These are phyloP conservation scores for Tolypocladium paradoxum DNA, from an alignment of 2,329 filamentous ascomycete species.

Conservation along the genomic window DNA sequence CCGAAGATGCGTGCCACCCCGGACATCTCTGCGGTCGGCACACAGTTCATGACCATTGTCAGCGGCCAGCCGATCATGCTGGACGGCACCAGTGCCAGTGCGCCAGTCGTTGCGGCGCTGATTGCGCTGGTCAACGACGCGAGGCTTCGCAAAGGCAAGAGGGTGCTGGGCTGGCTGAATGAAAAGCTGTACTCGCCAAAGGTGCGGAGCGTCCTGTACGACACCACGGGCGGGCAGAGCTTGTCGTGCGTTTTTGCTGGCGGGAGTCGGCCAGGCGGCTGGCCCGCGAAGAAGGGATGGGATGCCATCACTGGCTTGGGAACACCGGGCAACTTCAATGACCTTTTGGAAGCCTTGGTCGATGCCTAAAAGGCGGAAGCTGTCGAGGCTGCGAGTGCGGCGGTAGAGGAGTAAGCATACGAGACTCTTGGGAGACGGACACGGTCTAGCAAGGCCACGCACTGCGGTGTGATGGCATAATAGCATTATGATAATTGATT, in stretches of 20 bases:
- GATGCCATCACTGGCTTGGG: conserved; percentile 41
- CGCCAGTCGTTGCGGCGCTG: conserved; percentile 43
- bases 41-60: conserved; percentile 36
- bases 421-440: background rate
- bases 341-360: conserved; percentile 23
- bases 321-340: conserved; percentile 30
- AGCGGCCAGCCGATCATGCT: conserved; percentile 16
- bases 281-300: conserved; percentile 33
- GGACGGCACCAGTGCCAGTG: conserved; percentile 38
- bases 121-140: conserved; percentile 44
- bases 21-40: conserved; percentile 44
- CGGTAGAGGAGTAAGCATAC: background rate
- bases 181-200: conserved; percentile 30
- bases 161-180: conserved; percentile 43
- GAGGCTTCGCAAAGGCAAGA: conserved; percentile 35
- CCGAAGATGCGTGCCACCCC: conserved; percentile 35
- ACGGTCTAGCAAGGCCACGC: background rate
- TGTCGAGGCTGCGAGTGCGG: background rate
- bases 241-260: conserved; percentile 27
- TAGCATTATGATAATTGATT: background rate
- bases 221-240: conserved; percentile 30
- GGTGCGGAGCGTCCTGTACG: conserved; percentile 26
- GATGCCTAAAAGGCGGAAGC: conserved; percentile 4
- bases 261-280: conserved; percentile 25
- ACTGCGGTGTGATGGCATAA: background rate